Percentiles rank a stretch among this genome's conserved stretches.
Evolutionary conservation across 441 rosid species (phyloP).

Genomic region (Euphorbia schlechtendalii): DNA sequence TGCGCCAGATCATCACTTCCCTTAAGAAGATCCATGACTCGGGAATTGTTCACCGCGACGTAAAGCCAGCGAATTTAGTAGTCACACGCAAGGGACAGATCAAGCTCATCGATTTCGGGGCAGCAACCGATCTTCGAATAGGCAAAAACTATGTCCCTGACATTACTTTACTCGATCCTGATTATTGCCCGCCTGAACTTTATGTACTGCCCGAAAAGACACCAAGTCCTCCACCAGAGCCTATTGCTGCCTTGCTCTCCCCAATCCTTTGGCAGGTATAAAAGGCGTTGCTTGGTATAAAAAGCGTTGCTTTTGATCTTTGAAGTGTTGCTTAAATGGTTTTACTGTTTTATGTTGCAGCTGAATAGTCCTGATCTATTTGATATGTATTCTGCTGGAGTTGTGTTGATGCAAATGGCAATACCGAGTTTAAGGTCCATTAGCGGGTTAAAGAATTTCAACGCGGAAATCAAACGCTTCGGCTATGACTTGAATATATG

Average conservation of each 20-base stretch:
- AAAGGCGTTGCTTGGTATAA: too few species aligned
- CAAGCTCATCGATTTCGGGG: conserved; percentile 97
- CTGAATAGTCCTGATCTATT: conserved; percentile 92
- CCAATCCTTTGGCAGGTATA: conserved; percentile 98
- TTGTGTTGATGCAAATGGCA: conserved; percentile 92
- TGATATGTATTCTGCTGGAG: conserved; percentile 84
- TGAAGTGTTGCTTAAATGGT: conserved; percentile 12
- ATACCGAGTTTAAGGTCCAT: conserved; percentile 63
- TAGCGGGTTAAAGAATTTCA: conserved; percentile 78
- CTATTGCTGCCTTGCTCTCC: conserved; percentile 84
- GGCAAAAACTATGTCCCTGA: conserved; percentile 85
- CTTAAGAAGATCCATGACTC: conserved; percentile 82
- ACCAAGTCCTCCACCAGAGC: conserved; percentile 95
- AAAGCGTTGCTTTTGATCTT: background rate
- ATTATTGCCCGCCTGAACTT: conserved; percentile 87
- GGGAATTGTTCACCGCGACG: conserved; percentile 89
- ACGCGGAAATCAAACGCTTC: conserved; percentile 51
- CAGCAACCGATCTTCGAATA: conserved; percentile 91
- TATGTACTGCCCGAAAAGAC: conserved; percentile 94
- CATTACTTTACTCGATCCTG: conserved; percentile 71
- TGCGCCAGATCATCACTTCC: conserved; percentile 86
- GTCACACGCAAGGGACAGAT: conserved; percentile 86
- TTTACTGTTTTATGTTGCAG: conserved; percentile 37
- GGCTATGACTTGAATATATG: conserved; percentile 67
- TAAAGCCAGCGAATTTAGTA: conserved; percentile 88